Conservation (phyloP, 2,329 filamentous ascomycete genomes). For the Alternaria consortialis region DNA sequence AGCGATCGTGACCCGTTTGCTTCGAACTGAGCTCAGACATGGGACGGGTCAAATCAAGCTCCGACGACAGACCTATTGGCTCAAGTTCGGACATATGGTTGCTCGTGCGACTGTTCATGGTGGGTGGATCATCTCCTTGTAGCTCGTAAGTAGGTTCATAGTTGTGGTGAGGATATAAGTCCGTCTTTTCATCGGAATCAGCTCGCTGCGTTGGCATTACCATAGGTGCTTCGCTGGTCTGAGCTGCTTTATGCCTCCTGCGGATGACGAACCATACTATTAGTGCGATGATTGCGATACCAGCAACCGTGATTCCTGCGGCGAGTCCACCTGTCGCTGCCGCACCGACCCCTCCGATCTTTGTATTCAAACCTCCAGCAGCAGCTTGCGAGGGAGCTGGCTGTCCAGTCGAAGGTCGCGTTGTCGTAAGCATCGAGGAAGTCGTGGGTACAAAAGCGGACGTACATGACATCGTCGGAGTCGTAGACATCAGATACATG, state of each 20-base stretch:
- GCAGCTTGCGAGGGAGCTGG: not conserved
- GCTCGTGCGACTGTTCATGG: not conserved
- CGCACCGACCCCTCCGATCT: not conserved
- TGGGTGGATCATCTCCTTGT: not conserved
- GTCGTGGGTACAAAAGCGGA: not conserved
- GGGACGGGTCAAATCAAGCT: not conserved
- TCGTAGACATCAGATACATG: not conserved
- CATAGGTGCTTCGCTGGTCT: not conserved
- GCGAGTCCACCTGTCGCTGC: not conserved
- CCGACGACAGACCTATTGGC: not conserved
- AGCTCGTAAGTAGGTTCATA: not conserved
- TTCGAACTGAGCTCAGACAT: not conserved
- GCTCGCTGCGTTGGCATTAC: not conserved
- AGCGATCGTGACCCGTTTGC: not conserved
- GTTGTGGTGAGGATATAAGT: not conserved
- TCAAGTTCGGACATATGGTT: not conserved
- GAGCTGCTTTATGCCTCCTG: not conserved
- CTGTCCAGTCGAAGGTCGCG: not conserved
- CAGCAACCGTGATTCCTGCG: not conserved
- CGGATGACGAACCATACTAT: not conserved
- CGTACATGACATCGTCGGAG: not conserved
- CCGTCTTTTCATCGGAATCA: not conserved
- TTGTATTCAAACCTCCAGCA: not conserved
- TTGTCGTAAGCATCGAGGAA: not conserved
- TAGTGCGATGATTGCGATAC: not conserved